A percentile compares a stretch with the other conserved stretches of the same genome.
Conservation (phyloP, 352 stramenopile species). For the Thraustotheca clavata region DNA sequence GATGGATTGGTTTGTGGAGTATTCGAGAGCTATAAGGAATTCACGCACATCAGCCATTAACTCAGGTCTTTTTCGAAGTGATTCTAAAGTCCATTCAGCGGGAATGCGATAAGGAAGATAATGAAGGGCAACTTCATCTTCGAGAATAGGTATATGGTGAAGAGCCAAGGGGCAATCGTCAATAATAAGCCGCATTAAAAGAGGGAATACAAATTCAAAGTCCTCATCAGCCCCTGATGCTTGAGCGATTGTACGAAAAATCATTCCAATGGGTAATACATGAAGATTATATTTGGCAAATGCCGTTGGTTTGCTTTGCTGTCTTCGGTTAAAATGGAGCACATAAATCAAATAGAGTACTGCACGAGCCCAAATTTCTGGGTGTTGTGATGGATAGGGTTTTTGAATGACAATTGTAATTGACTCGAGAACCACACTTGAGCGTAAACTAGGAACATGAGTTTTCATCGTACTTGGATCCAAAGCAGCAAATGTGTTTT, state of each 20-base stretch:
- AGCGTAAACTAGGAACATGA: neutral
- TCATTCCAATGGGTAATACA: neutral
- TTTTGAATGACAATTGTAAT: neutral
- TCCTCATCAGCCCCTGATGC: neutral
- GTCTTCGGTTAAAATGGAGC: slow-evolving; percentile 12
- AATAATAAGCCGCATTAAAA: slow-evolving; percentile 10
- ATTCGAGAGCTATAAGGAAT: neutral
- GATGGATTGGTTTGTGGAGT: neutral
- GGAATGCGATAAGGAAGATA: neutral
- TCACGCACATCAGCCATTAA: slow-evolving; percentile 6
- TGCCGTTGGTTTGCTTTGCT: neutral
- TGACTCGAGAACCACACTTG: neutral
- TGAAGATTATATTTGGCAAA: slow-evolving; percentile 10
- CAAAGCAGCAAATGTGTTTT: slow-evolving; percentile 8
- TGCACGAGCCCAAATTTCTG: neutral
- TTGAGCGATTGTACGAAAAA: neutral
- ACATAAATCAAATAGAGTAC: slow-evolving; percentile 4
- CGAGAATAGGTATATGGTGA: neutral
- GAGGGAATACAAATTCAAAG: slow-evolving; percentile 21
- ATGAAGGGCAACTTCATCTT: neutral
- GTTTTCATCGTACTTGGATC: slow-evolving; percentile 6
- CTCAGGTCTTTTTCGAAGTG: neutral
- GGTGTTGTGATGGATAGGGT: neutral
- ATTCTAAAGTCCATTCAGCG: neutral
- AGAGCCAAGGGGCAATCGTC: slow-evolving; percentile 8